phyloP scores from a whole-genome alignment of 768 basidiomycete species.

The Wakefieldia striispora region DNA sequence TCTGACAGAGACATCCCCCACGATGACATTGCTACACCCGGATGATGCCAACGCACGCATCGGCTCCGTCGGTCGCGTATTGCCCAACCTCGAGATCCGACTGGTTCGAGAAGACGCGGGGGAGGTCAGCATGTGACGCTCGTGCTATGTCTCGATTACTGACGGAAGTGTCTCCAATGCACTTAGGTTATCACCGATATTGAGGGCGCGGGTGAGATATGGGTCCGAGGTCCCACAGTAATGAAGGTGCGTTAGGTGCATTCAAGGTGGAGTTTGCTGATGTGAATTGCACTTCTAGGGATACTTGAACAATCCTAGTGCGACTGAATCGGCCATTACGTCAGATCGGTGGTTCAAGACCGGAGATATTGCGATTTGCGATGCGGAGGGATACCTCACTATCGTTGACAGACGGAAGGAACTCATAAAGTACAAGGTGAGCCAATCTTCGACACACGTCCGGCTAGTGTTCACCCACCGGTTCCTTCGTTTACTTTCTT shows the following conservation, averaged over 20 bases:
- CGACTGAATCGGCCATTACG: constrained; percentile 69
- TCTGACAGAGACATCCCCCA: constrained; percentile 81
- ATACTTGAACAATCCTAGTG: constrained; percentile 68
- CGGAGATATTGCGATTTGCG: constrained; percentile 72
- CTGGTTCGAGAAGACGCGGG: constrained; percentile 64
- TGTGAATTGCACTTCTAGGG: constrained; percentile 45
- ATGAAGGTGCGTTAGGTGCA: constrained; percentile 58
- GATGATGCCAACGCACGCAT: constrained; percentile 45
- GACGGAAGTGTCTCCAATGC: neutral
- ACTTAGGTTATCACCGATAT: constrained; percentile 30
- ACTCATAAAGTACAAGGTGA: constrained; percentile 70
- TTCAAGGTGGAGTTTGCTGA: neutral
- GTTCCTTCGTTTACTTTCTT: neutral
- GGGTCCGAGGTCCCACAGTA: constrained; percentile 73
- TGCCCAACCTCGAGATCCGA: constrained; percentile 75
- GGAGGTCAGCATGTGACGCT: constrained; percentile 25
- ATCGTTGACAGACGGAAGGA: constrained; percentile 77
- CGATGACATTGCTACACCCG: constrained; percentile 53
- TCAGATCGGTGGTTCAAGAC: constrained; percentile 85
- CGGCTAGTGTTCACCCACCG: neutral
- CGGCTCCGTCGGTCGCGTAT: constrained; percentile 65
- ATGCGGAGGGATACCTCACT: constrained; percentile 68
- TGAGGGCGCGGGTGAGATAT: constrained; percentile 69
- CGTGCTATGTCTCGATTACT: neutral
- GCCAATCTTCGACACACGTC: too few relatives aligned